phyloP scores from a whole-genome alignment of 495 filamentous ascomycete species.

The Xylaria longipes region DNA sequence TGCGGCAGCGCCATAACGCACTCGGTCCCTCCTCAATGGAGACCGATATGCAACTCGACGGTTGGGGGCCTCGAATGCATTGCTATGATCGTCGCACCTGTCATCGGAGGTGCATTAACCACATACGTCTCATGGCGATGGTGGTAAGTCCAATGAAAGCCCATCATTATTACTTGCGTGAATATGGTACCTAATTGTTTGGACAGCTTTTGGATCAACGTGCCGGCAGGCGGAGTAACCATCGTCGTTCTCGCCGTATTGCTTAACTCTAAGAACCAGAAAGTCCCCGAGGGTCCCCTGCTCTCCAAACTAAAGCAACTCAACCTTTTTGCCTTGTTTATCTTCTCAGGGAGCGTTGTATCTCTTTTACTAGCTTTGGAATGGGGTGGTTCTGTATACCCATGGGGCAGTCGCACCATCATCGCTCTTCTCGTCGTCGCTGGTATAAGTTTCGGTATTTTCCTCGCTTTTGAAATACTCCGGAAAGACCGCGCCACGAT shows the following conservation, averaged over 20 bases:
- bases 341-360: constrained; percentile 68
- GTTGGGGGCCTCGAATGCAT: constrained; percentile 20
- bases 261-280: constrained; percentile 43
- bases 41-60: constrained; percentile 15
- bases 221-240: constrained; percentile 69
- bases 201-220: constrained; percentile 75
- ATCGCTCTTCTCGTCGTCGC: constrained; percentile 65
- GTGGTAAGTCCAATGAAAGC: constrained; percentile 38
- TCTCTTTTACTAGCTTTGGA: constrained; percentile 70
- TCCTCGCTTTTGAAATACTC: constrained; percentile 63
- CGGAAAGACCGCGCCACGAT: constrained; percentile 68
- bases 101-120: constrained; percentile 47
- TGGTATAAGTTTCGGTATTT: constrained; percentile 58
- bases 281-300: constrained; percentile 41
- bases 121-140: constrained; percentile 65
- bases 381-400: constrained; percentile 70
- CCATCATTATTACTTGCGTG: no score
- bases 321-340: constrained; percentile 61
- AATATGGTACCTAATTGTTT: no score
- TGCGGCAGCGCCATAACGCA: constrained; percentile 7
- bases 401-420: constrained; percentile 64
- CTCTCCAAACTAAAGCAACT: constrained; percentile 54
- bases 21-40: constrained; percentile 15
- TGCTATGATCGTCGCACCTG: constrained; percentile 16
- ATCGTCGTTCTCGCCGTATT: constrained; percentile 60